Conservation (phyloP, 345 rosid genomes). For the Excoecaria agallocha region DNA sequence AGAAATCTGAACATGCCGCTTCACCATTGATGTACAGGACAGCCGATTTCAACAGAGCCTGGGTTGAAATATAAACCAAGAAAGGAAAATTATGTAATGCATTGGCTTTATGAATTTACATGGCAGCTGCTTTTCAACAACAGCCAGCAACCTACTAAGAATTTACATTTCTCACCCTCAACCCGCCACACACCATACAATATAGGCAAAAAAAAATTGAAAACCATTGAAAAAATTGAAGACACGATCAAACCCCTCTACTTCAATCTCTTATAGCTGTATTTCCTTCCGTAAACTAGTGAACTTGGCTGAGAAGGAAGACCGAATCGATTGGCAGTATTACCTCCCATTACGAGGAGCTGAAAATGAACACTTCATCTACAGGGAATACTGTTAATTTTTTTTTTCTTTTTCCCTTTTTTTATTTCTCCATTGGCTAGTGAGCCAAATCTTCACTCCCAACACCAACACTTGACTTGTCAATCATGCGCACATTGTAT, state of each 20-base stretch:
- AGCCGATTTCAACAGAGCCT: conserved; percentile 23
- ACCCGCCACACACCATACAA: conserved; percentile 32
- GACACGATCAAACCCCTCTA: conserved; percentile 32
- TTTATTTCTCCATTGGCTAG: conserved; percentile 19
- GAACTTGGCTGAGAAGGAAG: conserved; percentile 1
- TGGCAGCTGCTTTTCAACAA: conserved; percentile 25
- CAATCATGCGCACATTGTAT: conserved; percentile 78
- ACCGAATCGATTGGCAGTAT: conserved; percentile 29
- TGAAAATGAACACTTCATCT: conserved; percentile 28
- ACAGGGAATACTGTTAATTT: conserved; percentile 20
- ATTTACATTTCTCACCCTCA: conserved; percentile 61
- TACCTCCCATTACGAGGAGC: conserved; percentile 11
- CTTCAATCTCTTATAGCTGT: conserved; percentile 21
- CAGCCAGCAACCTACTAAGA: conserved; percentile 45
- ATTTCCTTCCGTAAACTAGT: conserved; percentile 23
- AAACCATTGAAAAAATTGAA: conserved; percentile 16
- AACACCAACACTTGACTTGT: conserved; percentile 76
- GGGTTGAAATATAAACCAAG: conserved; percentile 9
- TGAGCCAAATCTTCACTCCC: conserved; percentile 72
- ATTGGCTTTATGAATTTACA: conserved; percentile 33
- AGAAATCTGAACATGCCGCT: not conserved
- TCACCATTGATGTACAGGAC: conserved; percentile 10
- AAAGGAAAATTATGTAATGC: conserved; percentile 13
- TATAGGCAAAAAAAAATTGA: conserved; percentile 17
- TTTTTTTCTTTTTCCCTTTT: not conserved